Percentiles rank a stretch among this genome's conserved stretches.
phyloP scores from a whole-genome alignment of 345 rosid species.

The Lumnitzera littorea region DNA sequence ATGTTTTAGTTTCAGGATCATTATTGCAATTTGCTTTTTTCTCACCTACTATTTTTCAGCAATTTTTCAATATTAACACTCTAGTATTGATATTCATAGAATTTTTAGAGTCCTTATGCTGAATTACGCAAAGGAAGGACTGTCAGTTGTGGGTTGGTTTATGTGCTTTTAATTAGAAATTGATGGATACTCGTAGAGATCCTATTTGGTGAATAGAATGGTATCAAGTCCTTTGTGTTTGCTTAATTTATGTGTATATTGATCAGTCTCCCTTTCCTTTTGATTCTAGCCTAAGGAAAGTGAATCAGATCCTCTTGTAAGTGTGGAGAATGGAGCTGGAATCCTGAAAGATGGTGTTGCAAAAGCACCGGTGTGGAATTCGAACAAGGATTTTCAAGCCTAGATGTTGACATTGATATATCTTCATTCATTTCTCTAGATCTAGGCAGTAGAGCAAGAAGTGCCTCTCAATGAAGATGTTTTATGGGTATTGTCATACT shows the following conservation, averaged over 20 bases:
- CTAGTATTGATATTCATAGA: no score
- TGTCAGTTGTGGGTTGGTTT: no score
- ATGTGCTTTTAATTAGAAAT: no score
- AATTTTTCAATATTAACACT: no score
- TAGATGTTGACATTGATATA: conserved; percentile 16
- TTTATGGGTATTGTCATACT: background rate
- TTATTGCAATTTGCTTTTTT: no score
- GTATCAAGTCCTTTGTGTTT: background rate
- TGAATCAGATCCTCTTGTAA: conserved; percentile 74
- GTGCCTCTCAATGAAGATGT: conserved; percentile 3
- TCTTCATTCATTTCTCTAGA: conserved; percentile 11
- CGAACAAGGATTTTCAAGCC: conserved; percentile 89
- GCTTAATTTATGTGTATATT: background rate
- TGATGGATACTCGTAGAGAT: no score
- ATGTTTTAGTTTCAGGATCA: no score
- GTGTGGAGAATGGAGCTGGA: conserved; percentile 69
- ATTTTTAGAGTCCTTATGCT: no score
- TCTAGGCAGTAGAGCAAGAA: conserved; percentile 9
- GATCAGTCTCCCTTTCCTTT: background rate
- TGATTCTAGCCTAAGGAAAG: conserved; percentile 59
- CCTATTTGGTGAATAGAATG: no score
- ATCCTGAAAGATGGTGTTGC: conserved; percentile 43
- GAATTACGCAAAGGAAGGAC: no score
- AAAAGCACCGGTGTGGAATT: conserved; percentile 71
- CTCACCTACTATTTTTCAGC: no score